Evolutionary conservation across 192 early-diverging fungal species (phyloP).

Genomic region (Lobulomyces angularis): DNA sequence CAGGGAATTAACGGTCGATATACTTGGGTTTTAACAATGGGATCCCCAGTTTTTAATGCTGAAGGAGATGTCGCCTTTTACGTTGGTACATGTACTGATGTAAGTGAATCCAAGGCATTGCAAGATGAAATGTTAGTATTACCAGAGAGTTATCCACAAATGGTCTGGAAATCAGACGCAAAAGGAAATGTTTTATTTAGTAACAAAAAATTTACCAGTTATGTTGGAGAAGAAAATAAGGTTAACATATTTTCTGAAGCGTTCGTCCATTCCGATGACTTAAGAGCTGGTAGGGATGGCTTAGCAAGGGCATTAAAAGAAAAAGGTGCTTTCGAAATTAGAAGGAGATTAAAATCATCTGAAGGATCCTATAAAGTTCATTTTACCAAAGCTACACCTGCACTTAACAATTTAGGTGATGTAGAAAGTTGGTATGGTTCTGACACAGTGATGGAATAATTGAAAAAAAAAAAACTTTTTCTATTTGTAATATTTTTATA

Average conservation of each 20-base stretch:
- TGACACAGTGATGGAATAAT: no score
- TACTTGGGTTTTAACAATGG: no score
- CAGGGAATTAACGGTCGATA: no score
- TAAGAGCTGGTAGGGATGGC: neutral
- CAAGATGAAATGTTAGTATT: slow-evolving; percentile 1
- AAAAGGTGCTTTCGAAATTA: slow-evolving; percentile 2
- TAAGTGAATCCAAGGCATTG: neutral
- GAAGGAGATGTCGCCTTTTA: neutral
- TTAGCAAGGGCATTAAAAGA: slow-evolving; percentile 1
- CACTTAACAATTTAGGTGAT: neutral
- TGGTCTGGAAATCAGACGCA: slow-evolving; percentile 9
- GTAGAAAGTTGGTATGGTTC: slow-evolving; percentile 8
- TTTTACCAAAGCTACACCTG: slow-evolving; percentile 6
- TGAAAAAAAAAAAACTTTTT: no score
- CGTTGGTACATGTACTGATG: slow-evolving; percentile 7
- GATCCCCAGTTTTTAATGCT: no score
- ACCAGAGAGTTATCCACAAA: slow-evolving; percentile 4
- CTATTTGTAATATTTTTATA: no score
- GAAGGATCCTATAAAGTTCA: slow-evolving; percentile 2
- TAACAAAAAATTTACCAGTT: slow-evolving; percentile 5
- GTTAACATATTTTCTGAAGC: slow-evolving; percentile 4
- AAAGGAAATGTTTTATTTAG: slow-evolving; percentile 7
- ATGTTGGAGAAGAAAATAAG: slow-evolving; percentile 1
- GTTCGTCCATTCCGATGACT: slow-evolving; percentile 8
- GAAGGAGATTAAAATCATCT: slow-evolving; percentile 2